Conservation (phyloP, 2,329 filamentous ascomycete species). For the Trichoderma oligosporum region DNA sequence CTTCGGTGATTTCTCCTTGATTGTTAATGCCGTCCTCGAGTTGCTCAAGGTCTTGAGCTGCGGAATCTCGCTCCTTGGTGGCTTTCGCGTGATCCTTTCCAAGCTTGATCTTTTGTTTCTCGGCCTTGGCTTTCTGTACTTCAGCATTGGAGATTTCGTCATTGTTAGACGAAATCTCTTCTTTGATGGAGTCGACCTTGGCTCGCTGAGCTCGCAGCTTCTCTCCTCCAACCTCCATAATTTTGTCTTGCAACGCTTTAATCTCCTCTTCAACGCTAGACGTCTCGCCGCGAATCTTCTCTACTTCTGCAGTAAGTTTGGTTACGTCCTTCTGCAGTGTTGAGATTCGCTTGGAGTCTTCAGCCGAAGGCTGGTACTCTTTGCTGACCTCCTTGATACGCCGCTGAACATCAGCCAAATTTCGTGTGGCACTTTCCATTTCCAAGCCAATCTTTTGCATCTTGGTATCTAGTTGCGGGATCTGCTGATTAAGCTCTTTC, state of each 20-base stretch:
- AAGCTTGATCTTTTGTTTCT: slow-evolving; percentile 85
- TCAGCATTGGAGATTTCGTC: slow-evolving; percentile 85
- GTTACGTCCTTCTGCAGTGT: slow-evolving; percentile 74
- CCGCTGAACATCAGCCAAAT: slow-evolving; percentile 77
- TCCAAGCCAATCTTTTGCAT: slow-evolving; percentile 90
- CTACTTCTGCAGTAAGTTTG: slow-evolving; percentile 71
- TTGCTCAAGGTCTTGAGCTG: slow-evolving; percentile 69
- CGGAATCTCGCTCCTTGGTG: slow-evolving; percentile 69
- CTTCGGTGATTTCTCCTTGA: slow-evolving; percentile 71
- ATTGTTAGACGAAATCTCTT: slow-evolving; percentile 73
- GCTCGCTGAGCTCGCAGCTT: slow-evolving; percentile 85
- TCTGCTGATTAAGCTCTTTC: slow-evolving; percentile 68
- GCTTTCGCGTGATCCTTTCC: slow-evolving; percentile 79
- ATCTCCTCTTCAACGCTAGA: slow-evolving; percentile 89
- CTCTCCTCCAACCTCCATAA: slow-evolving; percentile 97
- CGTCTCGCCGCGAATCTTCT: slow-evolving; percentile 78
- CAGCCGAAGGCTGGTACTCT: slow-evolving; percentile 75
- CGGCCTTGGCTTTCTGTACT: slow-evolving; percentile 83
- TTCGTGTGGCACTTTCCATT: slow-evolving; percentile 79
- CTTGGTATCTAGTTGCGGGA: slow-evolving; percentile 81
- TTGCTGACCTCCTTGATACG: slow-evolving; percentile 79
- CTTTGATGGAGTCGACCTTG: slow-evolving; percentile 84
- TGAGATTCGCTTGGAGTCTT: slow-evolving; percentile 70
- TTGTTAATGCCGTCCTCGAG: slow-evolving; percentile 74
- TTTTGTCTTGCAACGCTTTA: slow-evolving; percentile 87